Evolutionary conservation across 345 rosid species (phyloP), one percentile per base, ranked within the genome.

Genomic region (Melaleuca quinquenervia): DNA sequence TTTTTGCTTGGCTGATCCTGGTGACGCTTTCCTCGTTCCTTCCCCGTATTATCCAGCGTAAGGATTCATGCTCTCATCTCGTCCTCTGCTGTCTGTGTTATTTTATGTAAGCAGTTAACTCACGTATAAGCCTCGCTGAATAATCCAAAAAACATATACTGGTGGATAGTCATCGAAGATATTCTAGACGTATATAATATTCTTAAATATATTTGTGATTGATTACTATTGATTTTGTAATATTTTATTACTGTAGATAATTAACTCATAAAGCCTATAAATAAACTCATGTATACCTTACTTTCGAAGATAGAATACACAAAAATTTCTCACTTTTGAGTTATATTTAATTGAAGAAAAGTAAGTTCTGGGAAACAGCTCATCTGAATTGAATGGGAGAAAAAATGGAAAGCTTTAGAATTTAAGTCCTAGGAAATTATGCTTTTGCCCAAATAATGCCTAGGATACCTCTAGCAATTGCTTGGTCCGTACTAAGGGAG

Each of bases 1-100:
- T 89, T 96, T 96, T 86, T 95, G 98, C 83, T 88, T 96, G 87
- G 99, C 99, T 6, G 93, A 96, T 86, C 99, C 92, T 1, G 98
- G 94, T 50, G 98, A 95, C 75, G 97, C 93, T 86, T 95, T 95
- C 76, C 96, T 96, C 55, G 91, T 94, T 27, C 98, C 99, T 9
- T 58, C 98, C 7, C 99, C 99, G 26, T 94, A 92, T 70, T 95
- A 96, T 82, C 92, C 98, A 8, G 98, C 91, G 99, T 96, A 95
- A 15, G 92, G 41, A 58, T 26, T 82, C 84, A 82, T 6, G 13
- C 21, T 82, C 83, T 44, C 83, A 70, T 70, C 78, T 70, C 41
- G 24, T 82, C 55, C 50, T 16, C 22, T 48, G 56, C 41, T 50
- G 24, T 82, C 7, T 50, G 6, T 11, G 22, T n/a, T 26, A 50